phyloP scores from a whole-genome alignment of 2,329 filamentous ascomycete species.

The Aureobasidium zeae region DNA sequence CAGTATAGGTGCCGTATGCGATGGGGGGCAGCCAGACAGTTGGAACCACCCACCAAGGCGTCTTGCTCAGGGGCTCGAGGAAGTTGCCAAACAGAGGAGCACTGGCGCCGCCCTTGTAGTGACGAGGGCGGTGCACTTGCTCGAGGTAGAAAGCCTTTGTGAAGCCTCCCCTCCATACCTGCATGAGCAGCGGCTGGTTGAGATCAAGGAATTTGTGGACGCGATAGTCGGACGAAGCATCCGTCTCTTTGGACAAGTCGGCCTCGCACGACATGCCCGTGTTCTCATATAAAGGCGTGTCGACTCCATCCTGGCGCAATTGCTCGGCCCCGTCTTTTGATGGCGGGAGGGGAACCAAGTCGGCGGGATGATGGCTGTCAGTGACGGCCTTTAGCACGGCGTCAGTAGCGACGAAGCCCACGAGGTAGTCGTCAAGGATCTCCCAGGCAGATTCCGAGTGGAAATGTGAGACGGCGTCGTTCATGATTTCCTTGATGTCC shows the following conservation, averaged over 20 bases:
- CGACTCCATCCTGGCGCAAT: slow-evolving; percentile 37
- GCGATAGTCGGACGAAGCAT: slow-evolving; percentile 66
- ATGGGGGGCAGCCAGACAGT: slow-evolving; percentile 75
- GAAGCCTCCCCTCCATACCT: slow-evolving; percentile 83
- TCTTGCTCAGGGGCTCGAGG: slow-evolving; percentile 92
- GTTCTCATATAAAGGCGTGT: slow-evolving; percentile 41
- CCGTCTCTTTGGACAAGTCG: slow-evolving; percentile 79
- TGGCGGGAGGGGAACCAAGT: slow-evolving; percentile 46
- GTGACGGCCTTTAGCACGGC: slow-evolving; percentile 44
- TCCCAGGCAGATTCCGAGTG: slow-evolving; percentile 95
- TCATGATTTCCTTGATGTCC: slow-evolving; percentile 73
- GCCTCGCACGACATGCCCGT: slow-evolving; percentile 88
- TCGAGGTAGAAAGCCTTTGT: slow-evolving; percentile 93
- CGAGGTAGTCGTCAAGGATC: slow-evolving; percentile 74
- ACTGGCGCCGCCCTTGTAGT: slow-evolving; percentile 88
- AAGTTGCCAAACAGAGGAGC: slow-evolving; percentile 97
- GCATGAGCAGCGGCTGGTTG: slow-evolving; percentile 70
- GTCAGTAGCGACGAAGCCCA: slow-evolving; percentile 67
- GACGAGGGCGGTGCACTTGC: slow-evolving; percentile 88
- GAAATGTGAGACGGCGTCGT: slow-evolving; percentile 70
- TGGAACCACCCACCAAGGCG: slow-evolving; percentile 87
- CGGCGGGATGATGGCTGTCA: slow-evolving; percentile 39
- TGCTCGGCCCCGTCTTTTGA: slow-evolving; percentile 40
- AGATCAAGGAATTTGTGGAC: slow-evolving; percentile 91
- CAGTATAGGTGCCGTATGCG: slow-evolving; percentile 59